A percentile compares a stretch with the other conserved stretches of the same genome.
Conservation (phyloP, 2,329 filamentous ascomycete species). For the Fusarium sp. region DNA sequence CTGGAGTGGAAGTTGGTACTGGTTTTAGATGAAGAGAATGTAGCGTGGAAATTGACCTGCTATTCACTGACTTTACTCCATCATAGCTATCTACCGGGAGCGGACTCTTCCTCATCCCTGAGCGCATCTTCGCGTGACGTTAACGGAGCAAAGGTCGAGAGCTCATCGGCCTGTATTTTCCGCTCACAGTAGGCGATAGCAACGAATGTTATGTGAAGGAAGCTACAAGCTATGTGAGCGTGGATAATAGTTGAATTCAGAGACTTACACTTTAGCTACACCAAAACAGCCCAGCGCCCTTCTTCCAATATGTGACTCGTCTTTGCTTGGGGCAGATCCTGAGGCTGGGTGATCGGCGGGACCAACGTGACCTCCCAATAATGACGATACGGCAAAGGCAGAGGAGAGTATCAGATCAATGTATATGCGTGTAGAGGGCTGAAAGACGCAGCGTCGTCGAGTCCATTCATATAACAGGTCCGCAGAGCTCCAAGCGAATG, state of each 20-base stretch:
- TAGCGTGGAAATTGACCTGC: not conserved
- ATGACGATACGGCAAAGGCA: constrained; percentile 8
- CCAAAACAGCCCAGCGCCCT: constrained; percentile 27
- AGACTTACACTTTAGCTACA: constrained; percentile 22
- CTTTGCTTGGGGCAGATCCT: constrained; percentile 12
- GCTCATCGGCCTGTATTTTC: not conserved
- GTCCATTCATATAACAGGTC: constrained; percentile 17
- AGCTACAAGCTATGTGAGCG: too few species aligned
- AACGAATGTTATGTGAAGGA: constrained; percentile 17
- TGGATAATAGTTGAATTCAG: too few species aligned
- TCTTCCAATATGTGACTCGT: constrained; percentile 25
- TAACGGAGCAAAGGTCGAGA: not conserved
- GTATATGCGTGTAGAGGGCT: constrained; percentile 1
- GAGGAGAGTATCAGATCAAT: constrained; percentile 3
- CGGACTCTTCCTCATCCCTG: not conserved
- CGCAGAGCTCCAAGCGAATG: constrained; percentile 15
- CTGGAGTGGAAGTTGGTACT: not conserved
- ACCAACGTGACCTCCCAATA: constrained; percentile 9
- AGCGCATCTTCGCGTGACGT: not conserved
- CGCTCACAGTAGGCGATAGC: constrained; percentile 20
- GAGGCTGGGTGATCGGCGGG: constrained; percentile 3
- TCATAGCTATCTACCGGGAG: not conserved
- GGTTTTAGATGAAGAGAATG: not conserved
- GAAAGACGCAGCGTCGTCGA: not conserved
- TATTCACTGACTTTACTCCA: not conserved